These are phyloP conservation scores for Tricholoma hemisulphureum DNA, from an alignment of 768 basidiomycete genomes.

Conservation along the genomic window DNA sequence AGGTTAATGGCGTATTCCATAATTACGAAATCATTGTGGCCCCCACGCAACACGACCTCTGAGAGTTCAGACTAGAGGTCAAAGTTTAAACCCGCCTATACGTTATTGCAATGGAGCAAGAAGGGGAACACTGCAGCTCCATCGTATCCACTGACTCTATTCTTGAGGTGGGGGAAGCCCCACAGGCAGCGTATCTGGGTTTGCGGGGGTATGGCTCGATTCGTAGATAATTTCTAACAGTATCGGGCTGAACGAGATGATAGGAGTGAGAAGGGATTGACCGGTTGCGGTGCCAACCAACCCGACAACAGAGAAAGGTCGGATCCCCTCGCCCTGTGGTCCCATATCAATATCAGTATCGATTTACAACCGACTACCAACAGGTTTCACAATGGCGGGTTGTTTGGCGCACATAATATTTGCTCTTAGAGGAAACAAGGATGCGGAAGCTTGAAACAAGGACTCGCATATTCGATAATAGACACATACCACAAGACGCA, in stretches of 20 bases:
- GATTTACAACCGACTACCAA: conserved; percentile 49
- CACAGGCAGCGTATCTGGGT: no score
- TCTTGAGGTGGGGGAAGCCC: no score
- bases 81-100: no score
- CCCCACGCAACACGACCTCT: no score
- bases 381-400: conserved; percentile 90
- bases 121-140: no score
- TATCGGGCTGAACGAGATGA: conserved; percentile 56
- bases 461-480: not conserved
- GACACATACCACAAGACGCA: conserved; percentile 74
- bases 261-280: not conserved
- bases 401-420: conserved; percentile 95
- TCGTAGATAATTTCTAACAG: no score
- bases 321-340: conserved; percentile 73
- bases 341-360: not conserved
- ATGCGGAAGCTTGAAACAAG: not conserved
- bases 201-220: no score
- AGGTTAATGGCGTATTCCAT: no score
- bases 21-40: no score
- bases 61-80: no score
- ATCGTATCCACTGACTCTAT: no score
- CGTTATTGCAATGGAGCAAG: no score
- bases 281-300: conserved; percentile 41
- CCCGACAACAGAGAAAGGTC: conserved; percentile 71
- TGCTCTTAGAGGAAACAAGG: conserved; percentile 51